Percentiles rank a stretch among this genome's conserved stretches.
phyloP scores from a whole-genome alignment of 768 basidiomycete species.

The Collybia nuda region DNA sequence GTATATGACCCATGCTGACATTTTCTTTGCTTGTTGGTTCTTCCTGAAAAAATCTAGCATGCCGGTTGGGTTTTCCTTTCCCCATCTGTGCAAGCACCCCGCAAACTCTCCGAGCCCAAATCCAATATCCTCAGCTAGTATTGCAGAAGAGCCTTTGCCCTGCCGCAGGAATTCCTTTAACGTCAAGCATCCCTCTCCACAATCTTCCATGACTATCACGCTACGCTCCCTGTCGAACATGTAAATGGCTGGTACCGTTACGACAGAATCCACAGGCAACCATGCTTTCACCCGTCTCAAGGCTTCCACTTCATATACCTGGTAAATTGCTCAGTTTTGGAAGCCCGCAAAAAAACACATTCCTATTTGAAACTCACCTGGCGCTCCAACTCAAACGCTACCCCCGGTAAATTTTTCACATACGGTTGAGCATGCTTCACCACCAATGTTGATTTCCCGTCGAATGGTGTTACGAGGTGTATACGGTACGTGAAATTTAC shows the following conservation, averaged over 20 bases:
- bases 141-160: constrained; percentile 24
- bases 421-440: constrained; percentile 52
- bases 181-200: constrained; percentile 36
- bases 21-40: constrained; percentile 32
- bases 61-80: constrained; percentile 20
- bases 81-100: constrained; percentile 48
- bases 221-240: constrained; percentile 47
- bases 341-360: not conserved
- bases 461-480: constrained; percentile 35
- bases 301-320: constrained; percentile 48
- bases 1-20: constrained; percentile 41
- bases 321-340: not conserved
- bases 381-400: constrained; percentile 41
- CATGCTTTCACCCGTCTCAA: constrained; percentile 40
- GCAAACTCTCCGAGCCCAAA: constrained; percentile 54
- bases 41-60: constrained; percentile 33
- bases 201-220: constrained; percentile 65
- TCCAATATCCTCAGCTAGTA: constrained; percentile 38
- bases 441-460: constrained; percentile 46
- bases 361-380: constrained; percentile 41
- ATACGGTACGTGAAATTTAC: constrained; percentile 60
- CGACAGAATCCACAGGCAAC: constrained; percentile 33
- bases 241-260: constrained; percentile 50
- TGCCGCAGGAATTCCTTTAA: constrained; percentile 42
- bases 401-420: constrained; percentile 7